Evolutionary conservation across 1,284 basidiomycete genomes (phyloP), one percentile per base, ranked within the genome.

Genomic region (Cronartium quercuum): DNA sequence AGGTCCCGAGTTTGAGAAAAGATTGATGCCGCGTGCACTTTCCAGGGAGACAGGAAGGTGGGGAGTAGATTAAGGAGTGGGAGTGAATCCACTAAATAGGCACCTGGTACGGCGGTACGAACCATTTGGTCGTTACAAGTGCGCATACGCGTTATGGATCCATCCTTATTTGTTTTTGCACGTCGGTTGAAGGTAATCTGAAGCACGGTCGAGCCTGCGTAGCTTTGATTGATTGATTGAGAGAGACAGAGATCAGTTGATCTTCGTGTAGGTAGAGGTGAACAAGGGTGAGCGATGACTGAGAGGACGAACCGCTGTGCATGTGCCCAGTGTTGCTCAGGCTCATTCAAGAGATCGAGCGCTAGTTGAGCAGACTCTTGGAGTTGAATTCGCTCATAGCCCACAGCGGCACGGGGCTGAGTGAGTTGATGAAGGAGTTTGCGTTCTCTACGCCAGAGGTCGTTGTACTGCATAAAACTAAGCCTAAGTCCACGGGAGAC

Each of bases 151-250:
- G 78, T 78, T 51, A 80, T 80, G n/a, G 79, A 78, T 18, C 75
- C 76, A 65, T 80, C 79, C 4, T 77, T 38, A 9, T 76, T 77
- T 7, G 76, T 77, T 41, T 70, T 60, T 1, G 80, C 80, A 24
- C 80, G 78, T 66, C 78, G 78, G 75, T 79, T 78, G 76, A 80
- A 81, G 13, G 78, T 78, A 37, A 81, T 78, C 60, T 81, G 79
- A 76, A 81, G 78, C 55, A 81, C 80, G 21, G 79, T 80, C 42
- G 77, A 78, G 7, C 80, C 80, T 29, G 80, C 80, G 70, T 80
- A 80, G 51, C 79, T 77, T 55, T 51, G 15, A 41, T 18, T 18
- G 34, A 6, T 3, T 3, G 42, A 38, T 37, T 67, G 24, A 76
- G 38, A 18, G 24, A 6, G 35, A 24, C 18, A 58, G 40, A 18